phyloP scores from a whole-genome alignment of 2,329 filamentous ascomycete genomes.

The Trichoderma aggressivum region DNA sequence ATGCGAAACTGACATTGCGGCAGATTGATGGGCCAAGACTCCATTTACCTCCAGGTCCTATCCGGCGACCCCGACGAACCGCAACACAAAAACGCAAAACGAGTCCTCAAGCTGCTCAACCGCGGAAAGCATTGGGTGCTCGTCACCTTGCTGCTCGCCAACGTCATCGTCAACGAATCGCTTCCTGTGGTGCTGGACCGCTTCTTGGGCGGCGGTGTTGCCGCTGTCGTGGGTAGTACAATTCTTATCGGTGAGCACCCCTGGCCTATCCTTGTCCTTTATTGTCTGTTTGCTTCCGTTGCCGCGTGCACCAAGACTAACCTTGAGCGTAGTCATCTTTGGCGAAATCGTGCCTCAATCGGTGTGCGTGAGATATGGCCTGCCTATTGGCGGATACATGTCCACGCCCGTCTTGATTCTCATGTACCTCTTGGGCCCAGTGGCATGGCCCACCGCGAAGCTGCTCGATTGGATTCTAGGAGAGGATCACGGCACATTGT shows the following conservation, averaged over 20 bases:
- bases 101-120: conserved; percentile 74
- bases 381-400: conserved; percentile 94
- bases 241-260: conserved; percentile 75
- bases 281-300: background rate
- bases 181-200: conserved; percentile 92
- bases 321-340: conserved; percentile 74
- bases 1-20: conserved; percentile 3
- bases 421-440: conserved; percentile 87
- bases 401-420: conserved; percentile 78
- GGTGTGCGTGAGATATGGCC: conserved; percentile 90
- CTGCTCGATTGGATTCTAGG: conserved; percentile 90
- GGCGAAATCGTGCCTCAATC: conserved; percentile 96
- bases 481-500: conserved; percentile 91
- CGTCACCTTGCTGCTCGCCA: conserved; percentile 87
- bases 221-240: conserved; percentile 89
- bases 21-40: conserved; percentile 71
- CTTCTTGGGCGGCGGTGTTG: conserved; percentile 89
- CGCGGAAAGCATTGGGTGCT: conserved; percentile 97
- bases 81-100: conserved; percentile 82
- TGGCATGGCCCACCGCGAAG: conserved; percentile 94
- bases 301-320: conserved; percentile 16
- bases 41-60: conserved; percentile 95
- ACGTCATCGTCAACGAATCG: conserved; percentile 97
- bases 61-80: conserved; percentile 76
- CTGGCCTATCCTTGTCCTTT: conserved; percentile 20